Conservation (phyloP, 1,284 basidiomycete species). For the Porogramme epimiltina region DNA sequence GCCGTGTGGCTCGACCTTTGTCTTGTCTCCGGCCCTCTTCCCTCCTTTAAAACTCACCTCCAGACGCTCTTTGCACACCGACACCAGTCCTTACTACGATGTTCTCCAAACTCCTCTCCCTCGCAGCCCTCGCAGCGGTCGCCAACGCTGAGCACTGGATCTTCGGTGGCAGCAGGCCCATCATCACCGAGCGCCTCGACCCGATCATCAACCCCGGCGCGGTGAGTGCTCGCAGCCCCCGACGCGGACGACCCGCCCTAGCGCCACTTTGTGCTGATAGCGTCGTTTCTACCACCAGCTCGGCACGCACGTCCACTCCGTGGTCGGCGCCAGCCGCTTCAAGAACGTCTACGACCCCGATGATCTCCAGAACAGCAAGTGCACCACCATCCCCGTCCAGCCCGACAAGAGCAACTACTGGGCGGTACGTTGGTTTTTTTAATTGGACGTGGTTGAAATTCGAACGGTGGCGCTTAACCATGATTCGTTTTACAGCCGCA, state of each 20-base stretch:
- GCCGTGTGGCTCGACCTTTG: background rate
- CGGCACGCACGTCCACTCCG: constrained; percentile 30
- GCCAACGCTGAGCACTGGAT: constrained; percentile 31
- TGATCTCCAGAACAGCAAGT: constrained; percentile 21
- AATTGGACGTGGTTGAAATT: background rate
- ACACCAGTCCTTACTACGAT: constrained; percentile 17
- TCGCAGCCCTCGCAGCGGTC: constrained; percentile 22
- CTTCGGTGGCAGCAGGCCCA: constrained; percentile 28
- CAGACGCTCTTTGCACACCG: constrained; percentile 13
- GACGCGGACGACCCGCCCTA: background rate
- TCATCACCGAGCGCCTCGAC: constrained; percentile 28
- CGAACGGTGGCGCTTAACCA: constrained; percentile 2
- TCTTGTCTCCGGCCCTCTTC: constrained; percentile 5
- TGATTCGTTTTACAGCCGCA: constrained; percentile 18
- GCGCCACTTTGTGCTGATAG: background rate
- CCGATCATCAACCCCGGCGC: constrained; percentile 29
- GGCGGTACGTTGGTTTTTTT: constrained; percentile 22
- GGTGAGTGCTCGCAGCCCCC: constrained; percentile 13
- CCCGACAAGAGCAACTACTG: constrained; percentile 32
- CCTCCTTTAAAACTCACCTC: constrained; percentile 21
- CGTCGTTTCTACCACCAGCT: no score
- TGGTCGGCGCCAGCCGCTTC: constrained; percentile 31
- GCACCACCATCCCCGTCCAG: constrained; percentile 30
- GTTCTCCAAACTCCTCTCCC: constrained; percentile 20
- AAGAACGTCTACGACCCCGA: constrained; percentile 23